Conservation (phyloP, 2,329 filamentous ascomycete species). For the Metarhizium sp. region DNA sequence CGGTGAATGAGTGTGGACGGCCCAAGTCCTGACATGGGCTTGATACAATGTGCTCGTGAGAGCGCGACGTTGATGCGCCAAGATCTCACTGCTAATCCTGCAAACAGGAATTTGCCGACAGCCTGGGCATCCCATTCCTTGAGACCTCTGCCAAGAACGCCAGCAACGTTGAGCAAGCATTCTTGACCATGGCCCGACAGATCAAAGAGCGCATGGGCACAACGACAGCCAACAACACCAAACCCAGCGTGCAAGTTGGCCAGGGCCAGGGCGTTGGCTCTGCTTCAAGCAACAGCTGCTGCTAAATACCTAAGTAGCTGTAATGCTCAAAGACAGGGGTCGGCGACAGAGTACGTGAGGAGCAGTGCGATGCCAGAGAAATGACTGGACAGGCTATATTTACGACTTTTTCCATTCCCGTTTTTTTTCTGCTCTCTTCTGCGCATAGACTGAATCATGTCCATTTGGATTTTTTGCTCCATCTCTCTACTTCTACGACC, state of each 20-base stretch:
- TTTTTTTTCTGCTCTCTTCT: constrained; percentile 15
- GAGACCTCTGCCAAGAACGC: constrained; percentile 99
- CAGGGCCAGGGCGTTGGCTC: constrained; percentile 90
- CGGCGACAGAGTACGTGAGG: constrained; percentile 3
- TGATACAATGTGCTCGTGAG: background rate
- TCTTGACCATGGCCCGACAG: constrained; percentile 98
- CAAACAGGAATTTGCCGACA: constrained; percentile 90
- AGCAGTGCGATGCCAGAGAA: constrained; percentile 16
- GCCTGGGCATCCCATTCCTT: constrained; percentile 96
- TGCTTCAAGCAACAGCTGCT: constrained; percentile 79
- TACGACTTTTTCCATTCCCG: constrained; percentile 7
- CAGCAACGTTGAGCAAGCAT: constrained; percentile 98
- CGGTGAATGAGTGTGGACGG: background rate
- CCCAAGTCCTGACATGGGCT: background rate
- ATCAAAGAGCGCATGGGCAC: constrained; percentile 99
- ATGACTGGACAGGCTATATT: constrained; percentile 17
- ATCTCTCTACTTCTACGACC: constrained; percentile 4
- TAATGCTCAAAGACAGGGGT: background rate
- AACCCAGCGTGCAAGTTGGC: constrained; percentile 93
- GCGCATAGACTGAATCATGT: constrained; percentile 28
- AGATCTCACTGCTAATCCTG: constrained; percentile 10
- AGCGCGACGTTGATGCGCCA: background rate
- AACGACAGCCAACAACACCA: constrained; percentile 91
- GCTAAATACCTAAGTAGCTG: constrained; percentile 65
- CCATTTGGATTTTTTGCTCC: constrained; percentile 20